Base-by-base conservation (phyloP, 306 rosid genomes). In the Quercus glauca region DNA sequence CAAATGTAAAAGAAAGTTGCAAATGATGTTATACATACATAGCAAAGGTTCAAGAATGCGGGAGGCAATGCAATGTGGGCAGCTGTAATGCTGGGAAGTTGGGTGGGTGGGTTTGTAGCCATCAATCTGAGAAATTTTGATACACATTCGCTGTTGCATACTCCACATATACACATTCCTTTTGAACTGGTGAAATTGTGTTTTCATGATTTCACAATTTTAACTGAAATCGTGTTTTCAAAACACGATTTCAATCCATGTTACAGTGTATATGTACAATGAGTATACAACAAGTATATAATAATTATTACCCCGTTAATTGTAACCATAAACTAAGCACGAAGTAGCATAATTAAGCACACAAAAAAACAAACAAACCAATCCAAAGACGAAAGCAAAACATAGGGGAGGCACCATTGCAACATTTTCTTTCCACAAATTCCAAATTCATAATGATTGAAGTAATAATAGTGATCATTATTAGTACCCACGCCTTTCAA, bases 261-360 rank as follows among this genome's bases (percentile, higher is more conserved):
- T 41, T 2, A 41, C 0, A 41, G 3, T 41, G 3, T 41, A 41
- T 41, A 41, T 41, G 11, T 41, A 41, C 0, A 37, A 0, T 37
- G 11, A 8, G 3, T 41, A 0, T 2, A 0, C 0, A 8, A 0
- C 11, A 41, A 41, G n/a, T 20, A 3, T 29, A 1, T 1, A 65
- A 2, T 8, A 41, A 41, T 8, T 11, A 2, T 37, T 37, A 37
- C 2, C 10, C 0, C 2, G 2, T 6, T 37, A 37, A 19, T 8
- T 17, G 26, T 18, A 18, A 33, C 71, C 25, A 67, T 37, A 33
- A 19, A 67, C 25, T 17, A 65, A 29, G 13, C 71, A 18, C 13
- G 25, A 31, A 18, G 15, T 15, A 67, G 5, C 8, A 65, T 18
- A n/a, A n/a, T n/a, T n/a, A 18, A 67, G 52, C 51, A 31, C 45